Conservation (phyloP, 768 basidiomycete genomes). For the Leccinum arenicola region DNA sequence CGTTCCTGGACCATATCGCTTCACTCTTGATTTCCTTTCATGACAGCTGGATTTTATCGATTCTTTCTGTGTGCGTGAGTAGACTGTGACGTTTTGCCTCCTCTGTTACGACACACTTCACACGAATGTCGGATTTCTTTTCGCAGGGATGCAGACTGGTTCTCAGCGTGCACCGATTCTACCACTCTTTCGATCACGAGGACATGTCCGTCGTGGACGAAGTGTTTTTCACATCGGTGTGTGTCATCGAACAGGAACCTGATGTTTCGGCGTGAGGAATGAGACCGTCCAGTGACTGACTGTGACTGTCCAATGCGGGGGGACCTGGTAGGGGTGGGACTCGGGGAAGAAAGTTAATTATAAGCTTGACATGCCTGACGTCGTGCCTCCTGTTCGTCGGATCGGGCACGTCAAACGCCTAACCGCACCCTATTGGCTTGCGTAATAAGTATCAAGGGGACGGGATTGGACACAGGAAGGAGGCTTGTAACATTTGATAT, state of each 20-base stretch:
- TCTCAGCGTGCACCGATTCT: conserved; percentile 4
- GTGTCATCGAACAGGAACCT: conserved; percentile 1
- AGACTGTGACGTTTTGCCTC: neutral
- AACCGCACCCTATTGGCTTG: neutral
- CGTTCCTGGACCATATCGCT: neutral
- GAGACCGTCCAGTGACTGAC: neutral
- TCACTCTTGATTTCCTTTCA: neutral
- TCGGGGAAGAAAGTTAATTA: neutral
- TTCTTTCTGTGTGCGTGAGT: conserved; percentile 10
- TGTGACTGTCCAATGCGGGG: neutral
- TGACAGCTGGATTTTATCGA: conserved; percentile 6
- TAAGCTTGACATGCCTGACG: neutral
- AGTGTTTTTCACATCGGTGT: neutral
- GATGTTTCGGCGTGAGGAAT: neutral
- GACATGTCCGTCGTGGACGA: neutral
- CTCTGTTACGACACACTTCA: neutral
- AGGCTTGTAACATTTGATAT: too few relatives aligned
- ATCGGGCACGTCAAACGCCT: neutral
- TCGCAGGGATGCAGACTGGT: conserved; percentile 9
- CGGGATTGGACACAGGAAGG: too few relatives aligned
- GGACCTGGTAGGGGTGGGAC: neutral
- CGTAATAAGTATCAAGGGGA: neutral
- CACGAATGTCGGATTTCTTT: neutral
- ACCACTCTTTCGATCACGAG: neutral
- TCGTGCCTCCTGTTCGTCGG: neutral